A percentile compares a stretch with the other conserved stretches of the same genome.
phyloP scores from a whole-genome alignment of 768 basidiomycete species.

The Suillus placidus region DNA sequence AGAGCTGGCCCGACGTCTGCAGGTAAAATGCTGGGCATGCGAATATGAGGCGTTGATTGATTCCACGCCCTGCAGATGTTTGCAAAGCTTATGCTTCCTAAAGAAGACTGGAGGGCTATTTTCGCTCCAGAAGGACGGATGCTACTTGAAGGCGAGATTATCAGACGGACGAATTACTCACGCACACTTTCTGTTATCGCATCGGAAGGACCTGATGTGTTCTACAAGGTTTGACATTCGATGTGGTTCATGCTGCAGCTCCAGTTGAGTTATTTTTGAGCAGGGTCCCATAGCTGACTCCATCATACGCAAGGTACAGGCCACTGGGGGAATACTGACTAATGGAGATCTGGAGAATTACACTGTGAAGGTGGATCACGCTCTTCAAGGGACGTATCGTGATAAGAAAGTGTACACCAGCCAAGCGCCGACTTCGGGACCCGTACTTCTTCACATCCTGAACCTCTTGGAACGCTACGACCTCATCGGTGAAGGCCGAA shows the following conservation, averaged over 20 bases:
- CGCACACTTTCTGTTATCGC: slow-evolving; percentile 77
- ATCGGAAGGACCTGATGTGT: slow-evolving; percentile 72
- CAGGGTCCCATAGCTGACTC: slow-evolving; percentile 83
- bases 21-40: slow-evolving; percentile 44
- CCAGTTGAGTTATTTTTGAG: slow-evolving; percentile 18
- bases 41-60: slow-evolving; percentile 8
- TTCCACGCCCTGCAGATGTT: slow-evolving; percentile 38
- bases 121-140: slow-evolving; percentile 80
- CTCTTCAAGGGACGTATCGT: slow-evolving; percentile 77
- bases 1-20: slow-evolving; percentile 76
- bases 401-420: slow-evolving; percentile 83
- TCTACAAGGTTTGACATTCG: slow-evolving; percentile 65
- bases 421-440: slow-evolving; percentile 84
- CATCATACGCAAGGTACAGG: slow-evolving; percentile 67
- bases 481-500: slow-evolving; percentile 50
- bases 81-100: slow-evolving; percentile 58
- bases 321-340: slow-evolving; percentile 80
- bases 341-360: slow-evolving; percentile 75
- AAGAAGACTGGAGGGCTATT: slow-evolving; percentile 77
- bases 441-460: slow-evolving; percentile 90
- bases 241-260: slow-evolving; percentile 14
- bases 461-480: slow-evolving; percentile 84
- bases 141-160: slow-evolving; percentile 72
- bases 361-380: slow-evolving; percentile 64
- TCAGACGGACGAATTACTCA: slow-evolving; percentile 75